Base-by-base conservation (phyloP, 176 grass and related monocot genomes). In the Poa pratensis region DNA sequence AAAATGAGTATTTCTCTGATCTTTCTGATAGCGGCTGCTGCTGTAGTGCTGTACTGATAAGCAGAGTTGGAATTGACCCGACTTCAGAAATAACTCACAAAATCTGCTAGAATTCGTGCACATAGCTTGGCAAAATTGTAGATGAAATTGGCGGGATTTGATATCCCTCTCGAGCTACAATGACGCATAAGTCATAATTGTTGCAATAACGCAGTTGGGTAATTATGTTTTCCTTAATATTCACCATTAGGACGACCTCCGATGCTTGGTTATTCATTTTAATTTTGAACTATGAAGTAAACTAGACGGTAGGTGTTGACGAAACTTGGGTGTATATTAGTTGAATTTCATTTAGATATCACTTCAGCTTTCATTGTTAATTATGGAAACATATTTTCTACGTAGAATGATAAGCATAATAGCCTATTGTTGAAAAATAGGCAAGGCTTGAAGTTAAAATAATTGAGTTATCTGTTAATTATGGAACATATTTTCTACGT, bases 41-140 rank as follows among this genome's bases (percentile, higher is more conserved):
- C n/a, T n/a, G n/a, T n/a, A n/a, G n/a, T 48, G 45, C 45, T 48
- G 45, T 48, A 12, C 60, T 63, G 32, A 19, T 75, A 24, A 67
- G 35, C 14, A 43, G 59, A 70, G 52, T 10, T 88, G 57, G 45
- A 63, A 16, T 39, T 73, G 35, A 35, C 71, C 26, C 59, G 35
- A 15, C 23, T 70, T 69, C 19, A 60, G 37, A 19, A 37, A 68
- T 68, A 17, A 60, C 9, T 51, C 28, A 43, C 48, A 81, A 74
- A 39, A 73, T 42, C 6, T 35, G 23, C 46, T 68, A 42, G n/a
- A n/a, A 34, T 65, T 65, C 24, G 2, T 32, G 62, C 16, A 3
- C 10, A 55, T 81, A 18, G 27, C 40, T 64, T 59, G 37, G 8
- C 3, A 50, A 77, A 69, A 39, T 73, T 27, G 28, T 28, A 53